Evolutionary conservation across 75 land plant species (phyloP), one percentile per base, ranked within the genome.

Genomic region (Picea glauca): DNA sequence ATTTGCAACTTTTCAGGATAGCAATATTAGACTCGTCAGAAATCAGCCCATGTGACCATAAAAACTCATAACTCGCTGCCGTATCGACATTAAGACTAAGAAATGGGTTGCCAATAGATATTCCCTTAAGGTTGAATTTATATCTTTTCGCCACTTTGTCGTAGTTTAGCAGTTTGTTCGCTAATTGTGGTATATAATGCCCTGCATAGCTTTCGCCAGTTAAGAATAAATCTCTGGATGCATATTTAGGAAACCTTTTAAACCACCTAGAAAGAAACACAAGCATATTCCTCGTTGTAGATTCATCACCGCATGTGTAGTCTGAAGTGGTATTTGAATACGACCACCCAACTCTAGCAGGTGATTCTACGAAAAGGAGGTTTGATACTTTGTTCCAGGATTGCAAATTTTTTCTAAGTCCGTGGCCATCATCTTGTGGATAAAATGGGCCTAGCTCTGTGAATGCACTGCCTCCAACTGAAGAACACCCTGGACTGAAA

Each of bases 391-490:
- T 26, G 26, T 26, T 26, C 96, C 92, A 94, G 11, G 92, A 86
- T 56, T 81, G 75, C 0, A 77, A 76, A 77, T 95, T 95, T 77
- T 50, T 84, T 18, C 78, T 54, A 64, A 95, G 91, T n/a, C 86
- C 88, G 2, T 84, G 84, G 6, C 98, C 98, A 85, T 93, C 91
- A 46, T 86, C 89, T 77, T 57, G 80, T 20, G 98, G 98, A 60
- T 80, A 95, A 68, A 95, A 95, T 1, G 98, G 98, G 38, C 96
- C 98, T 60, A 95, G 83, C 77, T 95, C 98, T 57, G 96, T 95
- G 62, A 95, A 88, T 18, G 93, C 96, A 68, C 98, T 96, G 3
- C 96, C 93, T 26, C 98, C 98, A 77, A 95, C 68, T 13, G 98
- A 95, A n/a, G 98, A 93, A 76, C 96, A 93, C 26, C 96, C 88